A percentile compares a stretch with the other conserved stretches of the same genome.
Evolutionary conservation across 2,329 filamentous ascomycete genomes (phyloP).

Genomic region (Calonectria crousiana): DNA sequence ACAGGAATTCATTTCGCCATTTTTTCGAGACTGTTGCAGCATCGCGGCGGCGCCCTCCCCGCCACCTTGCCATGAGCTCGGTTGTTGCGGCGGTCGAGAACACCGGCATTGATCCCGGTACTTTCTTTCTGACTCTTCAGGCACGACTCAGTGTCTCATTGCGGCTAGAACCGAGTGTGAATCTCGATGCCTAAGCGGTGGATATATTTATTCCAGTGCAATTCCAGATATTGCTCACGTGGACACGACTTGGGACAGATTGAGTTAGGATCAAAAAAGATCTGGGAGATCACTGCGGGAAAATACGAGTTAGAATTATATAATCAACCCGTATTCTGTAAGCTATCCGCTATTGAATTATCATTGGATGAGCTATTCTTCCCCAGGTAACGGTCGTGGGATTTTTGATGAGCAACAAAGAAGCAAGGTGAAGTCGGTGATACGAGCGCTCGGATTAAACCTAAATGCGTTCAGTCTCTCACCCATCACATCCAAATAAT

Average conservation of each 20-base stretch:
- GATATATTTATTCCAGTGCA: background rate
- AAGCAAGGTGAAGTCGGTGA: background rate
- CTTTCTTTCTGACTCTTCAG: background rate
- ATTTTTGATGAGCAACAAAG: background rate
- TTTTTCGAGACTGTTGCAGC: background rate
- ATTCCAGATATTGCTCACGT: background rate
- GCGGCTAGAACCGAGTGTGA: background rate
- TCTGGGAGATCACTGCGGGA: background rate
- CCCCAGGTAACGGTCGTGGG: background rate
- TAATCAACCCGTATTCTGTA: background rate
- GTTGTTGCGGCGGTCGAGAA: background rate
- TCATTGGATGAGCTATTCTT: background rate
- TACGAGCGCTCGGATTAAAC: background rate
- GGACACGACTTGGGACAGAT: background rate
- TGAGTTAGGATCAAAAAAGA: background rate
- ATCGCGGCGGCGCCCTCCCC: background rate
- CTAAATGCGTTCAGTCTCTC: background rate
- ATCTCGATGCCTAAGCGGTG: background rate
- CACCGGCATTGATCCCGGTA: background rate
- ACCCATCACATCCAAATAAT: too few species aligned
- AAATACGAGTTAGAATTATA: background rate
- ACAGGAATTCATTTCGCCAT: slow-evolving; percentile 1
- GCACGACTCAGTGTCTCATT: background rate
- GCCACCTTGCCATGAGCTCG: background rate
- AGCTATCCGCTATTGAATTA: background rate